Evolutionary conservation across 2,329 filamentous ascomycete species (phyloP).

Genomic region (Fusarium xyrophilum): DNA sequence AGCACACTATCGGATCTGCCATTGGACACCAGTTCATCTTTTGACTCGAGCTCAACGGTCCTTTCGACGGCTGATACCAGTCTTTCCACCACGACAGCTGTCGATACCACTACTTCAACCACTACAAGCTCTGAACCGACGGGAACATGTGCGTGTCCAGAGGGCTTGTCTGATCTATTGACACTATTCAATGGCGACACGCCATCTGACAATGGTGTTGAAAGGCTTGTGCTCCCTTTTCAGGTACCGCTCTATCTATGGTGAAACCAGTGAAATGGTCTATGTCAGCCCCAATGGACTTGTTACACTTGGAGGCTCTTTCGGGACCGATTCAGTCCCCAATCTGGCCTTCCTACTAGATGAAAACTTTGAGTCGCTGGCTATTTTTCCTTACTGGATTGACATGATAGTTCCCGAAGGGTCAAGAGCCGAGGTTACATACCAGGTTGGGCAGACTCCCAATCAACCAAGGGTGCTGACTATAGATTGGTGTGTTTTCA

Average conservation of each 20-base stretch:
- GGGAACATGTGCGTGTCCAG: background rate
- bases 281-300: background rate
- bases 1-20: background rate
- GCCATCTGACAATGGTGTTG: background rate
- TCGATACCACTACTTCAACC: background rate
- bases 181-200: background rate
- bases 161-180: background rate
- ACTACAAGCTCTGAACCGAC: background rate
- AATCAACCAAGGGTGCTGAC: background rate
- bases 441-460: background rate
- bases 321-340: background rate
- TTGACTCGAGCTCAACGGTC: background rate
- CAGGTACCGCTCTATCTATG: background rate
- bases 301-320: background rate
- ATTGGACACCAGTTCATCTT: background rate
- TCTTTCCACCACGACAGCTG: background rate
- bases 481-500: background rate
- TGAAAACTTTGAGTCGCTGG: background rate
- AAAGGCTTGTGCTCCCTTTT: background rate
- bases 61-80: background rate
- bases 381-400: background rate
- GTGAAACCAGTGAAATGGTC: background rate
- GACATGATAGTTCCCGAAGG: background rate
- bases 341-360: background rate
- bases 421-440: background rate